Base-by-base conservation (phyloP, 371 early-diverging fungal species). In the Mortierella sp. region DNA sequence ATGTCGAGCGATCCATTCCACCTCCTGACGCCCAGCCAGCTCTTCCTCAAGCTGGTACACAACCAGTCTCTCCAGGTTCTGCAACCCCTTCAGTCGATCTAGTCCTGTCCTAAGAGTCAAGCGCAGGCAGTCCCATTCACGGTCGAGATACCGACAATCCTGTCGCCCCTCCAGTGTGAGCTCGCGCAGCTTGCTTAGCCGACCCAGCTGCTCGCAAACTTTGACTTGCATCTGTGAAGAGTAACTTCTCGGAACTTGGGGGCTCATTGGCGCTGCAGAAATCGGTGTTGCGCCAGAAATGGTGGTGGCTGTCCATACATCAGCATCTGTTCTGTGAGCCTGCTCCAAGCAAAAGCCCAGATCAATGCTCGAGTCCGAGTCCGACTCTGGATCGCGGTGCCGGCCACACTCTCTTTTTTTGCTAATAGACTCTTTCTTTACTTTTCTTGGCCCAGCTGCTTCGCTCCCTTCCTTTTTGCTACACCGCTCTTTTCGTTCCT, bases 1-100 rank as follows among this genome's bases (percentile, higher is more conserved):
- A 49, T 72, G 47, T 23, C 31, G 50, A 0, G 73, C 67, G 14
- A 72, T 57, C 73, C 73, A 72, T 21, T 66, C 67, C 3, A 62
- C 44, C 49, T 66, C 67, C 6, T 42, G 23, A 4, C 42, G 41
- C n/a, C 65, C 63, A 6, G 37, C 27, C 11, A 72, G 41, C 17
- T 50, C n/a, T 4, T 72, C 67, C 3, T 51, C 43, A 19, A 72
- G 44, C 23, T 56, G 46, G 37, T 48, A 49, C 6, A 72, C 39
- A 15, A 32, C 42, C 32, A 72, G 48, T 14, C 15, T 57, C 27
- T 58, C 62, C 15, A 72, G 32, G 23, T 30, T 8, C 14, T 56
- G 43, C 47, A 72, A 23, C 19, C 67, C 59, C 9, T 31, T 39
- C 27, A 72, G 30, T 2, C 21, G 43, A 43, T 50, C 54, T 23